Evolutionary conservation across 257 asterid genomes (phyloP).

Genomic region (Solanum chilense): DNA sequence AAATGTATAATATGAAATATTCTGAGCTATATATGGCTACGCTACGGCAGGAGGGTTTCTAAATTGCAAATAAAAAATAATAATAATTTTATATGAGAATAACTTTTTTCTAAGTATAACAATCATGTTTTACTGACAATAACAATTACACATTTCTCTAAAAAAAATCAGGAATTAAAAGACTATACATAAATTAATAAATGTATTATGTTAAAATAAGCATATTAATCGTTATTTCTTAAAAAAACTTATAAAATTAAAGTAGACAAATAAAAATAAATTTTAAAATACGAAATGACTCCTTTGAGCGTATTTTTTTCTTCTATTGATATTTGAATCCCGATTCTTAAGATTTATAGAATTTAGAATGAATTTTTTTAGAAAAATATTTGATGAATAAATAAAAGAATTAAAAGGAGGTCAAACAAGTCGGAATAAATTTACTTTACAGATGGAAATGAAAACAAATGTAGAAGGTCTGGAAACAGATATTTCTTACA

Average conservation of each 20-base stretch:
- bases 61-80: not conserved
- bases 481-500: not conserved
- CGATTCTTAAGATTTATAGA: not conserved
- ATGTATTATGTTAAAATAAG: accelerated
- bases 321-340: not conserved
- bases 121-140: too few relatives aligned
- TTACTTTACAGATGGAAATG: not conserved
- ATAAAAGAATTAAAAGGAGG: not conserved
- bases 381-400: not conserved
- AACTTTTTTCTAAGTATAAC: not conserved
- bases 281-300: not conserved
- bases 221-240: not conserved
- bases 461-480: conserved; percentile 1
- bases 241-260: not conserved
- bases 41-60: not conserved
- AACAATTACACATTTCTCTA: too few relatives aligned
- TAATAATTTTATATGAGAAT: not conserved
- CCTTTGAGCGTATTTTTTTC: not conserved
- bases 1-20: too few relatives aligned
- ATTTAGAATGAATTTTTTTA: not conserved
- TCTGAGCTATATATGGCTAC: not conserved
- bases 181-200: not conserved
- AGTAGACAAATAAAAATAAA: not conserved
- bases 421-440: not conserved
- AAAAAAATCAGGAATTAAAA: too few relatives aligned